phyloP scores from a whole-genome alignment of 176 grass and related monocot species.

The Cenchrus fungigraminus region DNA sequence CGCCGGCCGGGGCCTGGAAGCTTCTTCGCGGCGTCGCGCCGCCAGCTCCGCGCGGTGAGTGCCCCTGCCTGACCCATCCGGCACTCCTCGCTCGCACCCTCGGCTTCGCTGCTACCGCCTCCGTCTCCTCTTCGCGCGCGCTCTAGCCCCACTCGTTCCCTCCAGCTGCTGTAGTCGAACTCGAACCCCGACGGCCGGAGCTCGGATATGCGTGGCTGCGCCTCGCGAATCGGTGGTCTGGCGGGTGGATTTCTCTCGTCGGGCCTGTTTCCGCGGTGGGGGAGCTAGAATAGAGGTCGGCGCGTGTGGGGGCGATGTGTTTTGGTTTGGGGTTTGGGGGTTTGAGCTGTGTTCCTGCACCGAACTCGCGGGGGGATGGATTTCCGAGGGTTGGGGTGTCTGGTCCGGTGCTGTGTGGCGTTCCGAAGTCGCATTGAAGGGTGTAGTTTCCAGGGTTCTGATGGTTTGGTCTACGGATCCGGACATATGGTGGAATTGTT shows the following conservation, averaged over 20 bases:
- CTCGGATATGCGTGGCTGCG: not conserved
- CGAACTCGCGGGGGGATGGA: not conserved
- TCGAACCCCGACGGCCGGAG: not conserved
- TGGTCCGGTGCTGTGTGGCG: not conserved
- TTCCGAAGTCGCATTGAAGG: not conserved
- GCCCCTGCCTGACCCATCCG: not conserved
- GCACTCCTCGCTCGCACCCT: too few relatives aligned
- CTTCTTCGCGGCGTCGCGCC: not conserved
- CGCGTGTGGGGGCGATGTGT: not conserved
- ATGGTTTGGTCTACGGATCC: not conserved
- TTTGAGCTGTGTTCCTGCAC: not conserved
- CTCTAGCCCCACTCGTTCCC: not conserved
- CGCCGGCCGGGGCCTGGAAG: not conserved
- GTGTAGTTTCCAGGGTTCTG: slow-evolving; percentile 8
- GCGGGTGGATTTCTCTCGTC: not conserved
- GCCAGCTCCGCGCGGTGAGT: slow-evolving; percentile 19
- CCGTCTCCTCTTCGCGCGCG: not conserved
- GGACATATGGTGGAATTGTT: not conserved
- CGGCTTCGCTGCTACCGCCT: not conserved
- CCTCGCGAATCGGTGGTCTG: not conserved
- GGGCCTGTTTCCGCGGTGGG: not conserved
- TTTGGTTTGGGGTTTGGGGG: not conserved
- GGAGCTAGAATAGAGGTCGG: not conserved
- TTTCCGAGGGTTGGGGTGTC: not conserved
- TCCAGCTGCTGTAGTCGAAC: not conserved